phyloP scores from a whole-genome alignment of 805 yeast species.

The Blastobotrys muscicola region DNA sequence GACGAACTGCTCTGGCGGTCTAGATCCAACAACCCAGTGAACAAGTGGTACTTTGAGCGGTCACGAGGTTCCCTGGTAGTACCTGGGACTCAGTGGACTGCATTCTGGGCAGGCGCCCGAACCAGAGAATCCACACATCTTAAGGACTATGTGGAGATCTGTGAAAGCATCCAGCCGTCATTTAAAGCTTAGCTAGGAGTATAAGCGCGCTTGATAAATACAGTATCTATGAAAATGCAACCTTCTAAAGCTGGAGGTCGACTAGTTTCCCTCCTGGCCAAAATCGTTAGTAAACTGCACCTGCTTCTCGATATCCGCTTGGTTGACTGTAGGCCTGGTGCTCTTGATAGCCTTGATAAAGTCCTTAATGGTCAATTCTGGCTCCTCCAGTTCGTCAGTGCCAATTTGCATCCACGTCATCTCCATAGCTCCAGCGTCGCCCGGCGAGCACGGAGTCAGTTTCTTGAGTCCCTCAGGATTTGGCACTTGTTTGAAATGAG shows the following conservation, averaged over 20 bases:
- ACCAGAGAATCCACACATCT: slow-evolving; percentile 30
- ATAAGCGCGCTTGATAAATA: too few relatives aligned
- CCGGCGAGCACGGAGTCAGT: slow-evolving; percentile 93
- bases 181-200: slow-evolving; percentile 7
- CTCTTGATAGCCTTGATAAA: slow-evolving; percentile 85
- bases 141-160: slow-evolving; percentile 42
- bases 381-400: slow-evolving; percentile 83
- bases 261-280: slow-evolving; percentile 90
- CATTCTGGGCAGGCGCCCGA: slow-evolving; percentile 36
- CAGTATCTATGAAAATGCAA: not conserved
- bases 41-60: slow-evolving; percentile 95
- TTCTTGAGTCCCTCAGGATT: slow-evolving; percentile 29
- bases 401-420: slow-evolving; percentile 90
- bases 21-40: slow-evolving; percentile 75
- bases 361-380: slow-evolving; percentile 81
- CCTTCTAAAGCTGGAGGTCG: not conserved
- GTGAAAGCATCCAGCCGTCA: slow-evolving; percentile 52
- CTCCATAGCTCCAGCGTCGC: slow-evolving; percentile 78
- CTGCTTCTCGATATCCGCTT: slow-evolving; percentile 70
- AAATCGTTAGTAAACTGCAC: slow-evolving; percentile 86
- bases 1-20: slow-evolving; percentile 86
- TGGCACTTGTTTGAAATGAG: slow-evolving; percentile 60
- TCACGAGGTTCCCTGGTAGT: slow-evolving; percentile 59
- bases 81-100: slow-evolving; percentile 31
- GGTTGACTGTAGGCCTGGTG: slow-evolving; percentile 92